phyloP scores from a whole-genome alignment of 495 filamentous ascomycete genomes.

The Stereocaulon alpinum region DNA sequence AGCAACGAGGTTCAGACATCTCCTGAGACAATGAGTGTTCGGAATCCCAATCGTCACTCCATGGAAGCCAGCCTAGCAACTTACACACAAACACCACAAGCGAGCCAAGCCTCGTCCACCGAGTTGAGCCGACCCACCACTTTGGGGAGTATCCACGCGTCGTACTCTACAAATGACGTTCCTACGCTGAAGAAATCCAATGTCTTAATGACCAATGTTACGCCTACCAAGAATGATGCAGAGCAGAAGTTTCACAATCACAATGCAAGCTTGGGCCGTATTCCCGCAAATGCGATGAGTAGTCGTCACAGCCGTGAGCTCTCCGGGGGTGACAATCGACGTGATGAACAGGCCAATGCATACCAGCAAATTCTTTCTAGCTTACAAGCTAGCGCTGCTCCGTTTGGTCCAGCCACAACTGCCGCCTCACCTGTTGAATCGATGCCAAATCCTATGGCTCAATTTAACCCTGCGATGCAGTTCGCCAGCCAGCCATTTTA shows the following conservation, averaged over 20 bases:
- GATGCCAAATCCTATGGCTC: conserved; percentile 27
- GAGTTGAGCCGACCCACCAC: conserved; percentile 20
- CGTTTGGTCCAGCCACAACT: conserved; percentile 48
- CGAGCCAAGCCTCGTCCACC: conserved; percentile 14
- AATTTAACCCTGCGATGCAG: conserved; percentile 27
- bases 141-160: conserved; percentile 50
- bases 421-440: conserved; percentile 28
- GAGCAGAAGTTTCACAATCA: conserved; percentile 76
- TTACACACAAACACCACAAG: conserved; percentile 20
- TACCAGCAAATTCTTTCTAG: conserved; percentile 50
- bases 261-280: conserved; percentile 69
- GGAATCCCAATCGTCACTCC: conserved; percentile 46
- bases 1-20: conserved; percentile 25
- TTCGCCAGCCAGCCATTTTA: conserved; percentile 34
- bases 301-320: conserved; percentile 60
- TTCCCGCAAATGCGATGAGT: conserved; percentile 50
- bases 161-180: conserved; percentile 82
- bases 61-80: conserved; percentile 29
- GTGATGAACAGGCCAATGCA: conserved; percentile 25
- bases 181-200: conserved; percentile 66
- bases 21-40: conserved; percentile 15
- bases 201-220: conserved; percentile 42
- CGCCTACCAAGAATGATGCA: conserved; percentile 49
- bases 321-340: conserved; percentile 33
- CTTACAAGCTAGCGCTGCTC: conserved; percentile 67